A percentile compares a stretch with the other conserved stretches of the same genome.
phyloP scores from a whole-genome alignment of 352 stramenopile species.

The Thraustochytrium sp. region DNA sequence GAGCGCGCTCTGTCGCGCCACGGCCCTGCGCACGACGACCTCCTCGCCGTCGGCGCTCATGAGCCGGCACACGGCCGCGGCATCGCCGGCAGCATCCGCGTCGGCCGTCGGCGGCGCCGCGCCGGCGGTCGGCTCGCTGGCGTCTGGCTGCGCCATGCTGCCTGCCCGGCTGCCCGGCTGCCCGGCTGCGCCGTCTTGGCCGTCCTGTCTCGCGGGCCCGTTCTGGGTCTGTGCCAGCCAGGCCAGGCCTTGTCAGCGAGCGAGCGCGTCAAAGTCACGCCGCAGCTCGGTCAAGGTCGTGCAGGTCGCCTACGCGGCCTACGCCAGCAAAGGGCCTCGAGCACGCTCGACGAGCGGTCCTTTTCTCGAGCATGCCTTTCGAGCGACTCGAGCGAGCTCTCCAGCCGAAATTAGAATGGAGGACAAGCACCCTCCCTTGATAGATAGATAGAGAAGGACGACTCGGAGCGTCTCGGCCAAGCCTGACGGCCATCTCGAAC shows the following conservation, averaged over 20 bases:
- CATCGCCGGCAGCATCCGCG: not conserved
- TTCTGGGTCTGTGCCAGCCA: not conserved
- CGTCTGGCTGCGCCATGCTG: not conserved
- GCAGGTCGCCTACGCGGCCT: too few relatives aligned
- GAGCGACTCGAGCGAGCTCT: too few relatives aligned
- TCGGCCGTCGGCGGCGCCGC: not conserved
- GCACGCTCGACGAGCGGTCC: too few relatives aligned
- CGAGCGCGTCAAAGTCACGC: not conserved
- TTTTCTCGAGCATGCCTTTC: too few relatives aligned
- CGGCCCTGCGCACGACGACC: constrained; percentile 84
- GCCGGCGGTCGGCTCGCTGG: not conserved
- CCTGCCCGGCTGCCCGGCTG: not conserved
- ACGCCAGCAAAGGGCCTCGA: too few relatives aligned
- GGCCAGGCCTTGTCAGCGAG: not conserved
- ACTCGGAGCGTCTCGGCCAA: too few relatives aligned
- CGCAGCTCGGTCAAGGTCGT: too few relatives aligned
- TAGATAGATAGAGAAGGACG: too few relatives aligned
- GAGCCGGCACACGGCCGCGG: not conserved
- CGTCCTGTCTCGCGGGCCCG: too few relatives aligned
- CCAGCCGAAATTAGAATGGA: too few relatives aligned
- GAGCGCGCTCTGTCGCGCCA: constrained; percentile 93
- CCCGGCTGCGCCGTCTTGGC: not conserved
- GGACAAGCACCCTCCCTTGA: too few relatives aligned
- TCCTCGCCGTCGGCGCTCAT: constrained; percentile 87
- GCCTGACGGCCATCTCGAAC: too few relatives aligned